Base-by-base conservation (phyloP, 1,284 basidiomycete genomes). In the Trametes pubescens region DNA sequence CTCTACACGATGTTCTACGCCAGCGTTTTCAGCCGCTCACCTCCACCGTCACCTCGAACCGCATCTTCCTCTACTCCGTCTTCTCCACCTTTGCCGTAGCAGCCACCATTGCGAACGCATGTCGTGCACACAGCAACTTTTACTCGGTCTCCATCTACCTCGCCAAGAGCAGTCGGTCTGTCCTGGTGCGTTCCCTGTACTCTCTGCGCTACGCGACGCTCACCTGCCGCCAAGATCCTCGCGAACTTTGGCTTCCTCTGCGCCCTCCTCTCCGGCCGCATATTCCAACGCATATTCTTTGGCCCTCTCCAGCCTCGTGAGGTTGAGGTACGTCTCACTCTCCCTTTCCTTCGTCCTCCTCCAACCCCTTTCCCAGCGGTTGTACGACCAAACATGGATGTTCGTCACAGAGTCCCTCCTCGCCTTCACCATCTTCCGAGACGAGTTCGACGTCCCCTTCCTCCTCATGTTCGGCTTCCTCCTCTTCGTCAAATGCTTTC, bases 321-420 rank as follows among this genome's bases (percentile, higher is more conserved):
- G 79, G 85, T 98, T 51, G 98, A 99, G 86, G 96, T 95, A 74
- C 51, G 86, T 74, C 16, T 26, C 37, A 91, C 72, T 51, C 83
- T 71, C 16, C 4, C 51, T 57, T 51, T 38, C 46, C n/a, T 29
- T 63, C 43, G 35, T 38, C 46, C 48, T 40, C 46, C 26, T n/a
- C 22, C 43, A 55, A 22, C 48, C 51, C 46, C 32, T 54, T 61
- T 53, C 40, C 60, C 2, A 96, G 94, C 92, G 96, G 51, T 83
- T 99, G 1, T 98, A 98, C 77, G 97, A 99, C 75, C 86, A 94
- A 65, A 85, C 95, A 48, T 99, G 98, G 97, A 96, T 97, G 81
- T 98, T 98, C 77, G 87, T 99, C 59, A 99, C 96, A 0, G 97
- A 99, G 76, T 96, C 94, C 7, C 83, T 99, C 44, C 82, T 99